These are phyloP conservation scores for Blastobotrys capitulatus DNA, from an alignment of 1,139 yeast species.

Conservation along the genomic window DNA sequence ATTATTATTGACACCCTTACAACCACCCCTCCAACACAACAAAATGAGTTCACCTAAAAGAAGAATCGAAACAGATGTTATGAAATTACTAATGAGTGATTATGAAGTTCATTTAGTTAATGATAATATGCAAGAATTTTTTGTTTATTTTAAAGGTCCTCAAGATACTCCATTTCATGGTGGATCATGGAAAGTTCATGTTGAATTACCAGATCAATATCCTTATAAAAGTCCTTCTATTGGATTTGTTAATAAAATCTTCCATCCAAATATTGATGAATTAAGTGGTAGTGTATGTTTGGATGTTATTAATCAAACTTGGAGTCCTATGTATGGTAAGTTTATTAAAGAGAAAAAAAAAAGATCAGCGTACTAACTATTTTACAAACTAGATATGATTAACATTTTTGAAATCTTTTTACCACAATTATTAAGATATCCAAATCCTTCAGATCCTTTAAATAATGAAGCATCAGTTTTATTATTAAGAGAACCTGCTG, in stretches of 20 bases:
- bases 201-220: constrained; percentile 91
- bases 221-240: constrained; percentile 96
- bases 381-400: constrained; percentile 44
- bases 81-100: constrained; percentile 95
- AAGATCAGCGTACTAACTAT: constrained; percentile 13
- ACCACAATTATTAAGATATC: constrained; percentile 87
- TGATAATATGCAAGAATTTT: constrained; percentile 88
- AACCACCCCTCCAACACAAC: background rate
- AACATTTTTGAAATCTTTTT: constrained; percentile 90
- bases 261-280: constrained; percentile 77
- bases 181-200: constrained; percentile 88
- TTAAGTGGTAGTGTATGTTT: constrained; percentile 90
- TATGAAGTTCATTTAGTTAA: constrained; percentile 81
- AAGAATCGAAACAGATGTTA: constrained; percentile 93
- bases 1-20: background rate
- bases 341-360: background rate
- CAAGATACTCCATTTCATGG: constrained; percentile 83
- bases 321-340: constrained; percentile 95
- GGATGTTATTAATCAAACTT: constrained; percentile 94
- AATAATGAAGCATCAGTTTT: constrained; percentile 88
- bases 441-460: constrained; percentile 91
- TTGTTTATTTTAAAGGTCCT: constrained; percentile 84
- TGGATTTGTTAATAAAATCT: constrained; percentile 86
- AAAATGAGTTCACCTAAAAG: constrained; percentile 62
- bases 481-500: constrained; percentile 62